Evolutionary conservation across 257 asterid genomes (phyloP), one percentile per base, ranked within the genome.

Genomic region (Rubia yunnanensis): DNA sequence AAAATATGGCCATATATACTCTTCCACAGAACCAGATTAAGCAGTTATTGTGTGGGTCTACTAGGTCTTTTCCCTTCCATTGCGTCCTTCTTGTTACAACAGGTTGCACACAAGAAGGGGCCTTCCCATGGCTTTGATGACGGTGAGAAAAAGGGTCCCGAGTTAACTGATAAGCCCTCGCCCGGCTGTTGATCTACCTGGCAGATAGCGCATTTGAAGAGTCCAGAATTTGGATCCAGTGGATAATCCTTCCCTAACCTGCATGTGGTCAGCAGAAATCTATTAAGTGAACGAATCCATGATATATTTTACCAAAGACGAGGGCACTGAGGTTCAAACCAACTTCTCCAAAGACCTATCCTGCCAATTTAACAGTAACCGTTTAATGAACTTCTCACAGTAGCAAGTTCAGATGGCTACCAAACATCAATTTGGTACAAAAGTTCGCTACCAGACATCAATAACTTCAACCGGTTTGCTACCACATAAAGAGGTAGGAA

Each of bases 121-220:
- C 98, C 98, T 79, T 89, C 96, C 96, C 98, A 89, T 30, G 97
- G 97, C 77, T 81, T 88, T 67, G 96, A 84, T 28, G 95, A 76
- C n/a, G 96, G 98, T 10, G 98, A 85, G 75, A 87, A 86, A 77
- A 80, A 89, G 64, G 97, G 92, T 60, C 94, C 96, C 0, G 98
- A 87, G 76, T 89, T 92, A 10, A 89, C 90, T 7, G 92, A 86
- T 63, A 92, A 78, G 30, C 95, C 97, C 54, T 89, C 99, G 24
- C 80, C 70, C 27, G 92, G 79, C 52, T 88, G 99, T 78, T 84
- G 90, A 77, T 89, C 97, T 65, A 69, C 84, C 84, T 92, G 99
- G 85, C 99, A 92, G 64, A 92, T 85, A 52, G 99, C 99, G 76
- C 99, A 92, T 86, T 86, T 84, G 69, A 89, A 86, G 63, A 89